These are phyloP conservation scores for Phylloporus scabripes DNA, from an alignment of 768 basidiomycete genomes.

Conservation along the genomic window DNA sequence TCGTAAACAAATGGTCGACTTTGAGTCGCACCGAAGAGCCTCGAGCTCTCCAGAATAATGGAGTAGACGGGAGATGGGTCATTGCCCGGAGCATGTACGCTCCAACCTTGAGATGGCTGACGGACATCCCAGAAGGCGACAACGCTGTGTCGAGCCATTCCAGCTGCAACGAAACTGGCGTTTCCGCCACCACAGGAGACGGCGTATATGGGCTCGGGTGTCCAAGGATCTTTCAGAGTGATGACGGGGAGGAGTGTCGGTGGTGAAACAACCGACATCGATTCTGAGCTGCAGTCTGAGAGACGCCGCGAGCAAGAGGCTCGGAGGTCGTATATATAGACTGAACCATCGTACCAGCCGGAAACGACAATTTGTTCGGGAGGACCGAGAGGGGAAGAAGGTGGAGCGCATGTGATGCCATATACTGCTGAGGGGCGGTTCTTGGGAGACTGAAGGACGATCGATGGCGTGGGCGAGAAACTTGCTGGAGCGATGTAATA, in stretches of 20 bases:
- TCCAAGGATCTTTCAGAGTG: conserved; percentile 61
- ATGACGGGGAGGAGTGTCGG: conserved; percentile 52
- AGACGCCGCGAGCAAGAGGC: conserved; percentile 22
- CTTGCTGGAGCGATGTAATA: conserved; percentile 46
- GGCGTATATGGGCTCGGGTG: conserved; percentile 67
- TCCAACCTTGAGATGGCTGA: conserved; percentile 58
- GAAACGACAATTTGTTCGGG: conserved; percentile 69
- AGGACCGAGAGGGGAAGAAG: conserved; percentile 60
- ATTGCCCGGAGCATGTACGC: conserved; percentile 74
- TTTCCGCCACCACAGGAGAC: conserved; percentile 71
- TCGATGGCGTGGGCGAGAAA: conserved; percentile 44
- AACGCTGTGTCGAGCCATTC: conserved; percentile 70
- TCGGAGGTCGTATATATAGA: conserved; percentile 73
- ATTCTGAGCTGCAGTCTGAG: neutral
- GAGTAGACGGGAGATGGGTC: conserved; percentile 76
- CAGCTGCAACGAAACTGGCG: conserved; percentile 63
- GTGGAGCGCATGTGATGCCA: conserved; percentile 57
- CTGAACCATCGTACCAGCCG: conserved; percentile 78
- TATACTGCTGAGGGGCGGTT: conserved; percentile 57
- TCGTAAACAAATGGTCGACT: conserved; percentile 74
- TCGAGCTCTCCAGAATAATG: conserved; percentile 67
- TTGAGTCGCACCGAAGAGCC: conserved; percentile 75
- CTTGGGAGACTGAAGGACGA: conserved; percentile 41
- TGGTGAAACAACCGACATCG: conserved; percentile 15
- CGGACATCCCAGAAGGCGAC: conserved; percentile 83